Evolutionary conservation across 1,284 basidiomycete species (phyloP).

Genomic region (Phylloporus sp.): DNA sequence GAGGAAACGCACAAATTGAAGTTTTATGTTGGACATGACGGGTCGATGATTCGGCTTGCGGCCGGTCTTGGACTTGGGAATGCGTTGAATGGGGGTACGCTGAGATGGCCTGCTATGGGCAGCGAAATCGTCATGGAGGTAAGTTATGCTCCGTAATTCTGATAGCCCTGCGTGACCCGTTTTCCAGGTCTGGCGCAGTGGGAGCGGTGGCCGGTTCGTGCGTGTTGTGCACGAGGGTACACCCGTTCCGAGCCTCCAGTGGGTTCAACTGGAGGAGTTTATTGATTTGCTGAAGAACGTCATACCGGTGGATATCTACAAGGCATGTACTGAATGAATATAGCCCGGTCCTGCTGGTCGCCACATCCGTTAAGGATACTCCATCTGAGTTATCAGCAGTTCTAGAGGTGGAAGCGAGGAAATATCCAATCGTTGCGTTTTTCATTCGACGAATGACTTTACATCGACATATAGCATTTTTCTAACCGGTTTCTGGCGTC

Average conservation of each 20-base stretch:
- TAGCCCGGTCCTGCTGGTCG: background rate
- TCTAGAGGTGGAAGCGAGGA: too few relatives aligned
- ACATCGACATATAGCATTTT: too few relatives aligned
- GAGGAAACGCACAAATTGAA: slow-evolving; percentile 48
- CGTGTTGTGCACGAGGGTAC: slow-evolving; percentile 57
- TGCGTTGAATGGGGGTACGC: slow-evolving; percentile 30
- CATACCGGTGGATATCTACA: slow-evolving; percentile 48
- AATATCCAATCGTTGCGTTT: too few relatives aligned
- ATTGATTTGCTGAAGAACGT: slow-evolving; percentile 45
- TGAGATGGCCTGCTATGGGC: slow-evolving; percentile 61
- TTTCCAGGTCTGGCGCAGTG: slow-evolving; percentile 51
- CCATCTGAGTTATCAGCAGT: too few relatives aligned
- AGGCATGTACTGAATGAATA: slow-evolving; percentile 24
- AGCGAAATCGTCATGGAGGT: slow-evolving; percentile 62
- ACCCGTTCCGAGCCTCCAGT: slow-evolving; percentile 47
- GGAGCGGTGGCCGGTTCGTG: slow-evolving; percentile 44
- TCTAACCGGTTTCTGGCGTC: too few relatives aligned
- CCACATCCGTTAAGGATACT: background rate
- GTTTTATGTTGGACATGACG: slow-evolving; percentile 61
- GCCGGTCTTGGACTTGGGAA: slow-evolving; percentile 54
- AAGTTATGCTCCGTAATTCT: slow-evolving; percentile 19
- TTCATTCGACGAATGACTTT: too few relatives aligned
- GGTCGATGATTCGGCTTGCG: slow-evolving; percentile 59
- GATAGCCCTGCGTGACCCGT: slow-evolving; percentile 3
- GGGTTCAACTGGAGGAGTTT: slow-evolving; percentile 50